Base-by-base conservation (phyloP, 768 basidiomycete genomes). In the Infundibulicybe gibba region DNA sequence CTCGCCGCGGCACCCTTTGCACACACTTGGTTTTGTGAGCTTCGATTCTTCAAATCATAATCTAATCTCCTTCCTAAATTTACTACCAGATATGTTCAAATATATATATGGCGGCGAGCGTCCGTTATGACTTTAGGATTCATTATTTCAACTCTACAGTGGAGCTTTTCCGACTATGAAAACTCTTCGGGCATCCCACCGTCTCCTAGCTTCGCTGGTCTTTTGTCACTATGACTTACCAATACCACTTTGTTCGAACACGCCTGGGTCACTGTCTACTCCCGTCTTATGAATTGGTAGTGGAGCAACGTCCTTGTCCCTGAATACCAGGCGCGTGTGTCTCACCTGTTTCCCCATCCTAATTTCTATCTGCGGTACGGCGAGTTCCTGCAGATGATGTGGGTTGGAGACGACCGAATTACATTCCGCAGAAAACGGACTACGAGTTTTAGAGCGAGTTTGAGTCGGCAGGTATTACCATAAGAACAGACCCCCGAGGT, bases 221-320 rank as follows among this genome's bases (percentile, higher is more conserved):
- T 75, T n/a, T 41, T 83, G 16, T 67, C 75, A 3, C 58, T 60
- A 8, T 85, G 84, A 83, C 70, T 85, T 1, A 43, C 63, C 14
- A 47, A 76, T 15, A 83, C 83, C 0, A 65, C 66, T 0, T 66
- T 85, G 0, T 86, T 87, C 52, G 76, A 83, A 56, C 74, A 85
- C 60, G 82, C 83, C 8, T 74, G 73, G 73, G 59, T 59, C 11
- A 50, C 61, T 31, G 72, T 72, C 6, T 79, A 74, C 56, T 66
- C 59, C 17, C 69, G 71, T 25, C 62, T 68, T 0, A 48, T 71
- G 38, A 78, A 76, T 41, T 86, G 83, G 83, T 86, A 82, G 84
- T 84, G 83, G 80, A 79, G 77, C 51, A 76, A 83, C n/a, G n/a
- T n/a, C n/a, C n/a, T n/a, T n/a, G n/a, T n/a, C n/a, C n/a, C n/a